phyloP scores from a whole-genome alignment of 805 yeast species.

The Priceomyces carsonii region DNA sequence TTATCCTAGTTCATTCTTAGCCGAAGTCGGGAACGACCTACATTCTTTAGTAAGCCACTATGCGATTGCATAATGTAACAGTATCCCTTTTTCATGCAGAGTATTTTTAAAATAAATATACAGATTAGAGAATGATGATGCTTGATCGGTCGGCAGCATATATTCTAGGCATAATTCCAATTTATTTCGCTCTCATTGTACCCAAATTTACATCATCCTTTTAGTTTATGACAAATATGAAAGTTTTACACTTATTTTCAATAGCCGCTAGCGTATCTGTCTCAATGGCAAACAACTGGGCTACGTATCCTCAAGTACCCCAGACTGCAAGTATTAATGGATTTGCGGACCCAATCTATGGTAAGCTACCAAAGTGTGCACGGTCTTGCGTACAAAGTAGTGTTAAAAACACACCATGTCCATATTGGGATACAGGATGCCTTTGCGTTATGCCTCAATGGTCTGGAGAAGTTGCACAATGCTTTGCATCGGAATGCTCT shows the following conservation, averaged over 20 bases:
- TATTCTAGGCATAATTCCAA: background rate
- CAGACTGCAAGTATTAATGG: conserved; percentile 50
- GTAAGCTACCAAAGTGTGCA: conserved; percentile 44
- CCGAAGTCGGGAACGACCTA: no score
- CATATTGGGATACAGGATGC: conserved; percentile 55
- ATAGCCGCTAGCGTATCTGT: conserved; percentile 9
- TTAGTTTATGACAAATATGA: background rate
- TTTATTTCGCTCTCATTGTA: background rate
- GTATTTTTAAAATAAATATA: no score
- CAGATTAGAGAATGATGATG: background rate
- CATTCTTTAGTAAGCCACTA: no score
- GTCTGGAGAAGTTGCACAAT: conserved; percentile 44
- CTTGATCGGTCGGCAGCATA: background rate
- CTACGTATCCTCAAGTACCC: conserved; percentile 47
- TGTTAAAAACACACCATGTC: conserved; percentile 48
- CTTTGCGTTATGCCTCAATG: conserved; percentile 50
- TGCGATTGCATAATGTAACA: no score
- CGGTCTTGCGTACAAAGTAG: conserved; percentile 37
- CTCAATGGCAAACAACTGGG: conserved; percentile 33
- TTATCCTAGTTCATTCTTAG: background rate
- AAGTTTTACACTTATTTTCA: background rate
- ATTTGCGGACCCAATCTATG: conserved; percentile 46
- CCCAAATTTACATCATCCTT: background rate
- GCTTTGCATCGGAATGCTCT: conserved; percentile 39
- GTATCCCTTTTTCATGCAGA: background rate